Evolutionary conservation across 805 yeast genomes (phyloP), one percentile per base, ranked within the genome.

Genomic region (Kregervanrija fluxuum): DNA sequence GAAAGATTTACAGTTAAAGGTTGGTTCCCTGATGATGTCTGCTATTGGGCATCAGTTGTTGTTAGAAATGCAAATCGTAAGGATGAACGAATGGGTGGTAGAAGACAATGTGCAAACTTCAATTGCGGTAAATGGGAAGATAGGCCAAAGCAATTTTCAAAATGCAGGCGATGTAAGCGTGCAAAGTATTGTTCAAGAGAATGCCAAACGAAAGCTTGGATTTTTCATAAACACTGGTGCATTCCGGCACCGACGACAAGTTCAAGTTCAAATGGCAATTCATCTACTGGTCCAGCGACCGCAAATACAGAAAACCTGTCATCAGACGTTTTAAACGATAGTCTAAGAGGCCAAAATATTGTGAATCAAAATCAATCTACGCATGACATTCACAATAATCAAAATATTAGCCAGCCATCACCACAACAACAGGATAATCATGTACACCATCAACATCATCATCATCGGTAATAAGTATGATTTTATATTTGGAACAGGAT

Each of bases 41-140:
- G 85, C 53, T 89, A 90, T 64, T 91, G 99, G 99, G 87, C 97
- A 2, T 93, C 96, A 3, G 95, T 91, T n/a, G 88, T 90, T 35
- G 93, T 93, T 90, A 73, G 98, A 44, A 93, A 93, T 62, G 89
- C 96, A 1, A 91, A 96, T 60, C 76, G 97, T 46, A 81, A 90
- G 56, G 93, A 91, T 61, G 97, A 90, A 58, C 62, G 74, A 37
- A 75, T 83, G 46, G 91, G 91, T 13, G 96, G 97, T 1, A 84
- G 91, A 30, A 74, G 98, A 43, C 98, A 93, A 65, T 91, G 99
- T 64, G 96, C 97, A 1, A 83, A 82, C 60, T 85, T 89, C 54
- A 84, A 80, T 28, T 91, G 99, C 66, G 97, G 97, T 10, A 81
- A 75, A 59, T 91, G 98, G 98, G 99, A 91, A 64, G 77, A 75